Base-by-base conservation (phyloP, 805 yeast species). In the Suhomyces faveliae region DNA sequence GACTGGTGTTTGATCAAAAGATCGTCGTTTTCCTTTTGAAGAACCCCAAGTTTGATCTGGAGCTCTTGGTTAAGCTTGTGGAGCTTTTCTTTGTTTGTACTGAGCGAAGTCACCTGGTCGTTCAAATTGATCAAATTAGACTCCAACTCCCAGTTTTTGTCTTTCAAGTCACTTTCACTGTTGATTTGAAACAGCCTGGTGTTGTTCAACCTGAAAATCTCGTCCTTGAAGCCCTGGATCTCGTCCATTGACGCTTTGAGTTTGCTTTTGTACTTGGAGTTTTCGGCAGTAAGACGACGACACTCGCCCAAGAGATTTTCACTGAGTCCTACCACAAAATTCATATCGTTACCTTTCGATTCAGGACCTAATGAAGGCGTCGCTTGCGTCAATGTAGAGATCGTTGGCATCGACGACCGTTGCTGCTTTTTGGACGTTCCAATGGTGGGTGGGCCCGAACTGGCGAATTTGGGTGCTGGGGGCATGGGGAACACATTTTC, bases 251-350 rank as follows among this genome's bases (percentile, higher is more conserved):
- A 55, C 2, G 70, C 55, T 50, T 70, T 71, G 51, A 82, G 56
- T 52, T 71, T 73, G 13, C 62, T 52, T 50, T 76, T 75, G 52
- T 75, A 70, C 52, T 66, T 68, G 45, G 74, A 74, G 60, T 79
- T 83, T 49, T 85, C 89, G 21, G 86, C 83, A 46, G 81, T 84
- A 47, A 87, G 70, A 51, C 85, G 75, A 54, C 91, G 78, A 57
- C 90, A 85, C 62, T 87, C 89, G 39, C 77, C 68, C 13, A 87
- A 72, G 52, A 87, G 67, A 48, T 84, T 85, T 56, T 87, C 92
- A 66, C 89, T 83, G 47, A 87, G 64, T 3, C 87, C 89, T 49
- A 85, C 85, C 12, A 85, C 82, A 59, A 86, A 86, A 59, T 81
- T 80, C 71, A 85, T 80, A 50, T 85, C 87, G 53, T 81, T 81